Evolutionary conservation across 441 rosid genomes (phyloP), one percentile per base, ranked within the genome.

Genomic region (Sinapis alba): DNA sequence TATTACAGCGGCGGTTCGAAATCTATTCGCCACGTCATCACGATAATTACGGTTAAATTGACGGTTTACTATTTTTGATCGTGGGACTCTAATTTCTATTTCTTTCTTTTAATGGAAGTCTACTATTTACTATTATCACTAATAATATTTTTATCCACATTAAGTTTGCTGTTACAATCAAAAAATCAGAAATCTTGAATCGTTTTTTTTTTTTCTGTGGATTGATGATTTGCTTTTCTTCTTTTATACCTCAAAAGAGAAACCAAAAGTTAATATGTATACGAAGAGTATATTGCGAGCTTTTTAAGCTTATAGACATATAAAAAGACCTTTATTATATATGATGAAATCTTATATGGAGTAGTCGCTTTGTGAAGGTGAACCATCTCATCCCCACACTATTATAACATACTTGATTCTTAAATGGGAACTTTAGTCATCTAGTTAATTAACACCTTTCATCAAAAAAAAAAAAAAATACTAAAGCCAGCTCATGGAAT

Each of bases 11-110:
- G 43, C 70, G 73, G 20, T 72, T 67, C 19, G 38, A 54, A 66
- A 68, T 41, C 32, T 32, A 66, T 62, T 30, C 32, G 66, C 74
- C 81, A 72, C 78, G 81, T 78, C 81, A 78, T 36, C 53, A 7
- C 0, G 1, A 11, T 6, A 61, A 50, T 20, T 61, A 66, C 50
- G 65, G 80, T 71, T 71, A 57, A 57, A 43, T 32, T 1, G 9
- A 26, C 28, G 76, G 80, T 60, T 77, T 72, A 43, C 6, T 24
- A 5, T 36, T 45, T 24, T 50, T 57, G 47, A 64, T 77, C 75
- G 80, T 77, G 80, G 54, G 72, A 4, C 54, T 32, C 20, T 15
- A 16, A 15, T 47, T 0, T 41, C 20, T 15, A 16, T 6, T 47
- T 0, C 13, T 47, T 47, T 15, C 19, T 47, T 47, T 50, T 50